A percentile compares a stretch with the other conserved stretches of the same genome.
Evolutionary conservation across 2,329 filamentous ascomycete species (phyloP).

Genomic region (Geosmithia flava): DNA sequence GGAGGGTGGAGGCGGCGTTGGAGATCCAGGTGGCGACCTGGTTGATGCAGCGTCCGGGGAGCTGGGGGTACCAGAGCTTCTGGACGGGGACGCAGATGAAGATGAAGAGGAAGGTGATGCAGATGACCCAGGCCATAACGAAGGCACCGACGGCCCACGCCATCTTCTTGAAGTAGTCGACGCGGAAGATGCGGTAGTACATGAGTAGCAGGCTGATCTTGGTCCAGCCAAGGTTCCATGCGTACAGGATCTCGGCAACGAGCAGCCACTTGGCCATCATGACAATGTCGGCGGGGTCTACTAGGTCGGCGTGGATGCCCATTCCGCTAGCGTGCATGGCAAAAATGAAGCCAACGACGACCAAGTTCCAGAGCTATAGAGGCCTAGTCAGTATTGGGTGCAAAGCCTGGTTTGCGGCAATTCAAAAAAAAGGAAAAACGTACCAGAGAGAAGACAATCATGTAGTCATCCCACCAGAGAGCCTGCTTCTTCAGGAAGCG

Average conservation of each 20-base stretch:
- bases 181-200: constrained; percentile 39
- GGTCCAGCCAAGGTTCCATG: constrained; percentile 33
- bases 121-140: constrained; percentile 32
- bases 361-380: constrained; percentile 23
- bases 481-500: constrained; percentile 26
- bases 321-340: constrained; percentile 32
- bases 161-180: constrained; percentile 27
- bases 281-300: constrained; percentile 22
- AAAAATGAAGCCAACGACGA: constrained; percentile 33
- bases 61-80: constrained; percentile 31
- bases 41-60: constrained; percentile 34
- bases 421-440: neutral
- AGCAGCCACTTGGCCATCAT: constrained; percentile 33
- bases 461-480: constrained; percentile 38
- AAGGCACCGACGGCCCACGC: constrained; percentile 26
- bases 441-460: constrained; percentile 36
- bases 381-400: neutral
- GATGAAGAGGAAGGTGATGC: constrained; percentile 33
- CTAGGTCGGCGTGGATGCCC: constrained; percentile 29
- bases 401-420: neutral
- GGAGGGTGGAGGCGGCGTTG: constrained; percentile 32
- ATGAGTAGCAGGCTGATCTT: constrained; percentile 37
- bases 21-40: constrained; percentile 36
- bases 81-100: constrained; percentile 38
- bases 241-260: constrained; percentile 33